Evolutionary conservation across 176 grass and related monocot species (phyloP).

Genomic region (Ensete glaucum): DNA sequence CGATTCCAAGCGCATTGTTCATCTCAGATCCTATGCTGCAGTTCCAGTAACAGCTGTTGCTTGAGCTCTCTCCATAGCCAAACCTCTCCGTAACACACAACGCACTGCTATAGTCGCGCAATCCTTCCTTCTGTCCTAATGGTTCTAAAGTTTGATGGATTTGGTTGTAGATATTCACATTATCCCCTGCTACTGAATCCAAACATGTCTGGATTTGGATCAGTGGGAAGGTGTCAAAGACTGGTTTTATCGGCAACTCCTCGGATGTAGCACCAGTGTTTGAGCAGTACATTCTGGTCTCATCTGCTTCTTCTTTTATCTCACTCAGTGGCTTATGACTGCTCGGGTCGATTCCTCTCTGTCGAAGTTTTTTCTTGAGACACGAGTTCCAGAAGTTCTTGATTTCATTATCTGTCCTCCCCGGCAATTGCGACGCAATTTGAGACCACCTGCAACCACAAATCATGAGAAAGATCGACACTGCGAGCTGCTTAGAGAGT

Average conservation of each 20-base stretch:
- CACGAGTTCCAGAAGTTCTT: constrained; percentile 74
- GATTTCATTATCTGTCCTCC: constrained; percentile 74
- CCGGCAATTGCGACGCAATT: constrained; percentile 52
- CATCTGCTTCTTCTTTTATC: background rate
- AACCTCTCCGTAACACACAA: too few relatives aligned
- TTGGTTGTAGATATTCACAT: background rate
- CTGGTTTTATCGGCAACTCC: background rate
- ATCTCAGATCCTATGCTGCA: background rate
- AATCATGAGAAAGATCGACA: background rate
- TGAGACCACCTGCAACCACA: constrained; percentile 40
- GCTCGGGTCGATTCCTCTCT: constrained; percentile 20
- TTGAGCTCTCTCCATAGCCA: background rate
- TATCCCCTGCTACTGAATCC: background rate
- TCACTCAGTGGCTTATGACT: constrained; percentile 5
- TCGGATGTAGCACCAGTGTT: background rate
- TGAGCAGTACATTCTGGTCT: background rate
- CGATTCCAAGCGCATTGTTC: constrained; percentile 25
- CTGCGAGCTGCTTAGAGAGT: background rate
- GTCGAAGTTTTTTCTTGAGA: constrained; percentile 43
- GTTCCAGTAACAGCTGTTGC: constrained; percentile 1
- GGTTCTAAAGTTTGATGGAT: background rate
- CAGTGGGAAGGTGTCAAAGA: background rate
- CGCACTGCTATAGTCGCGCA: background rate
- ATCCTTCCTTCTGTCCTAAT: background rate
- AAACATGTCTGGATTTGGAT: background rate